Evolutionary conservation across 75 land plant species (phyloP).

Genomic region (Chamaecyparis obtusa): DNA sequence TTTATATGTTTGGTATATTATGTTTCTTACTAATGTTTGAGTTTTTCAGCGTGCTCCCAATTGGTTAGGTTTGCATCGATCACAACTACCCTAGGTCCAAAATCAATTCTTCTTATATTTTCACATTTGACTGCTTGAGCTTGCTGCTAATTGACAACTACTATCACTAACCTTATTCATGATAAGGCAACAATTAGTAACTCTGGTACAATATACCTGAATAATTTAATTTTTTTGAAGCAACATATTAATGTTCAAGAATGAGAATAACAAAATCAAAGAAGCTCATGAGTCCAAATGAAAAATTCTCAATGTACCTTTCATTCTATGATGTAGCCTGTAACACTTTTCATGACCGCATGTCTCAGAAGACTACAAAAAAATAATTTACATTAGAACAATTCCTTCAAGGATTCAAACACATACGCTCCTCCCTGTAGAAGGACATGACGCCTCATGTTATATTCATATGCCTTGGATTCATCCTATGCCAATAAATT

Average conservation of each 20-base stretch:
- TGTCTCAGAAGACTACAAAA: not conserved
- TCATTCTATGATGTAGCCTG: not conserved
- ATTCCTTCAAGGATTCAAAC: conserved; percentile 3
- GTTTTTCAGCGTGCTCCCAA: too few relatives aligned
- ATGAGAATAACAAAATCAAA: not conserved
- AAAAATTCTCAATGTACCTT: not conserved
- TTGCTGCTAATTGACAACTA: not conserved
- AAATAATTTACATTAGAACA: not conserved
- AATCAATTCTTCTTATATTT: not conserved
- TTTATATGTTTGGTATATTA: too few relatives aligned
- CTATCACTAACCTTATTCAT: not conserved
- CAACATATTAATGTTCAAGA: not conserved
- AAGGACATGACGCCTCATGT: not conserved
- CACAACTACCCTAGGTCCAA: not conserved
- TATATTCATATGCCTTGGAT: not conserved
- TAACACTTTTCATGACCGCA: not conserved
- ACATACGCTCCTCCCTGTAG: conserved; percentile 9
- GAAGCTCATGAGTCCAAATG: not conserved
- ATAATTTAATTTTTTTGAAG: not conserved
- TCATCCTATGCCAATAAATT: not conserved
- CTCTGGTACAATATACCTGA: not conserved
- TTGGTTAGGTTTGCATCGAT: too few relatives aligned
- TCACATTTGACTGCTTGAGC: not conserved
- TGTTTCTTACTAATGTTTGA: too few relatives aligned
- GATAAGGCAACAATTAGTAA: not conserved